These are phyloP conservation scores for Ophiostoma quercus DNA, from an alignment of 2,329 filamentous ascomycete genomes.

Conservation along the genomic window DNA sequence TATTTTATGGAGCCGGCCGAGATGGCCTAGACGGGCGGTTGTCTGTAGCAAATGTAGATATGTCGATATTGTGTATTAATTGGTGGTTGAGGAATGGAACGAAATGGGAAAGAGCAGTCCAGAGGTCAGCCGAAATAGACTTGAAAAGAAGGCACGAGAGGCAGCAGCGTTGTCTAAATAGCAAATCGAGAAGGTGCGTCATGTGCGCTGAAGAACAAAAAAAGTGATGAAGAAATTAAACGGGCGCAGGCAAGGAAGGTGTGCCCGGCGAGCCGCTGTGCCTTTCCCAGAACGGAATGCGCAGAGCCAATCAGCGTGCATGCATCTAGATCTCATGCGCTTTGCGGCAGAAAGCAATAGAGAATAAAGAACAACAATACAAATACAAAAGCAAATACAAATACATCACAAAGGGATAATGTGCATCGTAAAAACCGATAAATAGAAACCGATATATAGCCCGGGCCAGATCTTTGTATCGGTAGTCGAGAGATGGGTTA, in stretches of 20 bases:
- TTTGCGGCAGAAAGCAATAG: neutral
- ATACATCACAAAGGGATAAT: neutral
- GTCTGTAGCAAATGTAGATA: neutral
- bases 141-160: neutral
- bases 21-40: neutral
- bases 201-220: neutral
- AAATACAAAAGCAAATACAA: neutral
- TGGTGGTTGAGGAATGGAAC: neutral
- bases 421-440: neutral
- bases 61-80: too few relatives aligned
- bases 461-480: neutral
- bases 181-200: neutral
- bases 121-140: neutral
- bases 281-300: neutral
- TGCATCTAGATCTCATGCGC: neutral
- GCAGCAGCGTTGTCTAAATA: neutral
- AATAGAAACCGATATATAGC: neutral
- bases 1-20: constrained; percentile 11
- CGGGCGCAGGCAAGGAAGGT: neutral
- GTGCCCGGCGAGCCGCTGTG: constrained; percentile 5
- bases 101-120: constrained; percentile 2
- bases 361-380: neutral
- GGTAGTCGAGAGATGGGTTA: neutral
- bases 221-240: neutral
- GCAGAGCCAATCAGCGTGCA: neutral